These are phyloP conservation scores for Candida labiduridarum DNA, from an alignment of 1,139 yeast genomes.

Conservation along the genomic window DNA sequence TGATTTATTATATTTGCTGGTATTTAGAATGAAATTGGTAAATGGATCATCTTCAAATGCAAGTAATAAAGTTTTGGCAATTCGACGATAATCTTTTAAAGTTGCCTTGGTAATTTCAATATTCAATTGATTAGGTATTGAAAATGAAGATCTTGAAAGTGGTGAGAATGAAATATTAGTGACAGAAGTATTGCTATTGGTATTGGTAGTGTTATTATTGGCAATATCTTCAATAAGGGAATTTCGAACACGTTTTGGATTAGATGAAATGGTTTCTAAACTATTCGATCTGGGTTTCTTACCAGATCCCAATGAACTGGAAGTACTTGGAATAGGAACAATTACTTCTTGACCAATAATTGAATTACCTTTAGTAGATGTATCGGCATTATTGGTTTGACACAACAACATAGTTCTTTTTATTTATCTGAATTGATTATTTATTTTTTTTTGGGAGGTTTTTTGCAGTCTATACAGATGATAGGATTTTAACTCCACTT, in stretches of 20 bases:
- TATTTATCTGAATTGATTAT: too few relatives aligned
- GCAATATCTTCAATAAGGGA: constrained; percentile 1
- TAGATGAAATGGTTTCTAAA: constrained; percentile 6
- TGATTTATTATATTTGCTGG: constrained; percentile 24
- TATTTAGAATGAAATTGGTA: constrained; percentile 41
- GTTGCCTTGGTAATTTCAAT: constrained; percentile 33
- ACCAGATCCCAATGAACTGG: constrained; percentile 1
- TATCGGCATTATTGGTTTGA: background rate
- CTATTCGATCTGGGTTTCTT: constrained; percentile 8
- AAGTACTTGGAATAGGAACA: constrained; percentile 1
- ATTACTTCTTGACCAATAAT: background rate
- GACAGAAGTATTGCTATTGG: background rate
- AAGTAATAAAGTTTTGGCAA: constrained; percentile 40
- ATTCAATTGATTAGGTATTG: constrained; percentile 24
- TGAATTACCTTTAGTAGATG: background rate
- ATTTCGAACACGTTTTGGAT: constrained; percentile 6
- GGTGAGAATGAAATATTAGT: background rate
- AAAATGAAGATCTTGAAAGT: constrained; percentile 11
- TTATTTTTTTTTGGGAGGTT: too few relatives aligned
- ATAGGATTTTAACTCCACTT: background rate
- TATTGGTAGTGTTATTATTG: background rate
- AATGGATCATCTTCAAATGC: constrained; percentile 47
- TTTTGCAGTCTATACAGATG: background rate
- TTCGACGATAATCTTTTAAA: constrained; percentile 38
- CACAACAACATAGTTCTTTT: constrained; percentile 1